phyloP scores from a whole-genome alignment of 345 rosid species.

The Brassica rapa region DNA sequence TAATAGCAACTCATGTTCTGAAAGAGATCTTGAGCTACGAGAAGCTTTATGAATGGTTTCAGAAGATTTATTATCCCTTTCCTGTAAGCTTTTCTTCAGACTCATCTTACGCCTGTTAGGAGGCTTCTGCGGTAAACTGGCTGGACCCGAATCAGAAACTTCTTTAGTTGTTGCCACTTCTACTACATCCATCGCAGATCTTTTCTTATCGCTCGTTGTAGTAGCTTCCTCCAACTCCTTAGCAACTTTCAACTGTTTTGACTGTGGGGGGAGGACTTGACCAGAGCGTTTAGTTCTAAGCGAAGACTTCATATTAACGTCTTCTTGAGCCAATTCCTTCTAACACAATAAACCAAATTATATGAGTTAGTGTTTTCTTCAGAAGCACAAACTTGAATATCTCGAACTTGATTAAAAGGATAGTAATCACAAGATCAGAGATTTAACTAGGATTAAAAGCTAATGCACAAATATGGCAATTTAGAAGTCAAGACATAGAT shows the following conservation, averaged over 20 bases:
- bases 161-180: slow-evolving; percentile 44
- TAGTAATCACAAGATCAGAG: slow-evolving; percentile 16
- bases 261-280: slow-evolving; percentile 50
- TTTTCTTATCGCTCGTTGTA: slow-evolving; percentile 48
- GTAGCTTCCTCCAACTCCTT: slow-evolving; percentile 46
- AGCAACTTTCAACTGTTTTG: slow-evolving; percentile 51
- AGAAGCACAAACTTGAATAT: slow-evolving; percentile 13
- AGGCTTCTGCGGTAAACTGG: slow-evolving; percentile 44
- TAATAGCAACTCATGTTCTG: slow-evolving; percentile 44
- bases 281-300: slow-evolving; percentile 45
- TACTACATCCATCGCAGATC: slow-evolving; percentile 39
- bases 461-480: slow-evolving; percentile 9
- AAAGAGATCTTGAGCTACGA: slow-evolving; percentile 41
- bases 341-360: slow-evolving; percentile 25
- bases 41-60: slow-evolving; percentile 46
- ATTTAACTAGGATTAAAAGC: neutral
- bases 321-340: slow-evolving; percentile 54
- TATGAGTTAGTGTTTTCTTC: slow-evolving; percentile 15
- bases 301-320: slow-evolving; percentile 35
- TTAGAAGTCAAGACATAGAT: slow-evolving; percentile 1
- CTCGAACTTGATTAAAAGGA: slow-evolving; percentile 1
- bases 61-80: slow-evolving; percentile 46
- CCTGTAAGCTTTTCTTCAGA: slow-evolving; percentile 49
- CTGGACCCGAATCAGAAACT: slow-evolving; percentile 49
- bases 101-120: slow-evolving; percentile 68